Base-by-base conservation (phyloP, 2,329 filamentous ascomycete genomes). In the Calonectria ilicicola region DNA sequence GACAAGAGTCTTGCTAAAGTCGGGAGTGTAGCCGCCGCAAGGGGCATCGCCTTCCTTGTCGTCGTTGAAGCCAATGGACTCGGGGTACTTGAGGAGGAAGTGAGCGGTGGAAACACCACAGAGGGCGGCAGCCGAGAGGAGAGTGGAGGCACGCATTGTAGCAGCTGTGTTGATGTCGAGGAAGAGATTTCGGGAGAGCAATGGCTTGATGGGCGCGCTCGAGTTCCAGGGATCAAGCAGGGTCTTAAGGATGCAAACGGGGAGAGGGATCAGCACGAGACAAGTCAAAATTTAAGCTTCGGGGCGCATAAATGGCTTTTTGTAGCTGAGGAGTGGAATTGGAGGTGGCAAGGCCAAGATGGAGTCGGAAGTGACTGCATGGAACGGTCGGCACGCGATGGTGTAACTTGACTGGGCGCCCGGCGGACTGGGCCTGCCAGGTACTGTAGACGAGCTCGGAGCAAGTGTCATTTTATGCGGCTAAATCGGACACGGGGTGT, bases 21-120 rank as follows among this genome's bases (percentile, higher is more conserved):
- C 83, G 38, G 88, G 83, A 0, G 83, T 82, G 80, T 87, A 87
- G 74, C 89, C 88, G 73, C 91, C 91, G 81, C 91, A 92, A 29
- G 90, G 91, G 0, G 79, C 84, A 6, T 80, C 82, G 77, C 69
- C 80, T 35, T 85, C 81, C 42, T 87, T 84, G 58, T 89, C 87
- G 71, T 88, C 81, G 73, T 87, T 85, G 76, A 83, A 82, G 49
- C 88, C 89, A 70, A 90, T 85, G 40, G 87, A 83, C 74, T 73
- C 60, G 82, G 91, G 83, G 80, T 86, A 81, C 72, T 84, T 80
- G 79, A 92, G 83, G 38, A 84, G 82, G 84, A 92, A 92, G 82
- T 92, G 91, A 64, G 89, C 88, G 60, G 83, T 82, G 73, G 85
- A 82, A 62, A 85, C 70, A 72, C 85, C 80, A 72, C 83, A 82